Percentiles rank a stretch among this genome's conserved stretches.
These are phyloP conservation scores for Ogataea populi-albae DNA, from an alignment of 805 yeast species.

Conservation along the genomic window DNA sequence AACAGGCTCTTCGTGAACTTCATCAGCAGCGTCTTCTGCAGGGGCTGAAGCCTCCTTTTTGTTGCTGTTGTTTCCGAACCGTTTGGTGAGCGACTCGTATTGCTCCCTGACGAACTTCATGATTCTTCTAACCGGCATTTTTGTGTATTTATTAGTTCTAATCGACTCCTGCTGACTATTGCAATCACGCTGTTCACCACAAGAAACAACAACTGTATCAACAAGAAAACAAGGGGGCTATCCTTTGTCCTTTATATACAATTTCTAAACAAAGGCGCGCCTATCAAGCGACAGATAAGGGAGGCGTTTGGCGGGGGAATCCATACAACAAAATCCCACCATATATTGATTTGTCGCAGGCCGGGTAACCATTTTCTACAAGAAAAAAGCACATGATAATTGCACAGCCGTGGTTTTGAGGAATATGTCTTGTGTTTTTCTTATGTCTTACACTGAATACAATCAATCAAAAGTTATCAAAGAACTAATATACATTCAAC, in stretches of 20 bases:
- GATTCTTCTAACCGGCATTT: conserved; percentile 37
- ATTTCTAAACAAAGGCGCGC: conserved; percentile 3
- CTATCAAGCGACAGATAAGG: conserved; percentile 1
- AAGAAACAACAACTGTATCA: too few species aligned
- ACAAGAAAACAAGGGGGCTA: too few species aligned
- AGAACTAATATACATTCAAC: too few species aligned
- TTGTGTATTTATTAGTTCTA: conserved; percentile 7
- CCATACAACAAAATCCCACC: conserved; percentile 14
- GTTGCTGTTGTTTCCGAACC: conserved; percentile 23
- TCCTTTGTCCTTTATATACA: too few species aligned
- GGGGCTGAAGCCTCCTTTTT: conserved; percentile 17
- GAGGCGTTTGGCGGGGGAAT: conserved; percentile 7
- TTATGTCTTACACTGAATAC: too few species aligned
- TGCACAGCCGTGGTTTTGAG: too few species aligned
- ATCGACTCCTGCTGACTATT: too few species aligned
- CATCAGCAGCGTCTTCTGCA: conserved; percentile 13
- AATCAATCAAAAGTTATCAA: too few species aligned
- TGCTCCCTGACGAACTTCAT: conserved; percentile 31
- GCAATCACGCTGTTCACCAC: too few species aligned
- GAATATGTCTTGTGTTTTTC: too few species aligned
- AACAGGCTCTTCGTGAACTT: conserved; percentile 14
- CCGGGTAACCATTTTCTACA: conserved; percentile 2
- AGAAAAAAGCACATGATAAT: too few species aligned
- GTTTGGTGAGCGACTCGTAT: conserved; percentile 29
- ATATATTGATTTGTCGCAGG: conserved; percentile 15